Evolutionary conservation across 2,329 filamentous ascomycete species (phyloP), one percentile per base, ranked within the genome.

Genomic region (Trichophyton schoenleinii): DNA sequence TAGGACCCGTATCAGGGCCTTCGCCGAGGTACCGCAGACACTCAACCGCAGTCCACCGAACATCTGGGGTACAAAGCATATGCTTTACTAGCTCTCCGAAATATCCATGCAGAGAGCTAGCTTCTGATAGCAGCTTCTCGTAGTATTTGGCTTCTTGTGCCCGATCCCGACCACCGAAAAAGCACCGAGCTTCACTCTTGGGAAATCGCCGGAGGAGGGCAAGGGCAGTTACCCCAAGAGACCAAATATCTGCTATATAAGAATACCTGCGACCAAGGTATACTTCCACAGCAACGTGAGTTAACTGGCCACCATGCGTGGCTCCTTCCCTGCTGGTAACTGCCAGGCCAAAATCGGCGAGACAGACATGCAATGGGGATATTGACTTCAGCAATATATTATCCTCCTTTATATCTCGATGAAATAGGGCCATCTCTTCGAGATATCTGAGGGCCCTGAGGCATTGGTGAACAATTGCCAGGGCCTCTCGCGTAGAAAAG

Each of bases 401-500:
- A 6, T 48, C 60, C 13, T 58, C 48, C 25, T 63, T 63, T 13
- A 63, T 58, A 53, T 63, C 62, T 15, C 62, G 60, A 36, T 63
- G 62, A 3, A 60, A 58, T 28, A 61, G 25, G n/a, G 15, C 15
- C 3, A n/a, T 41, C 3, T 20, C 8, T 34, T 63, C 60, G 20
- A 63, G 22, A 22, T 62, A 62, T 52, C 46, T 25, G 18, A 60
- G 20, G 6, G 53, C 61, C 22, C 36, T 46, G 36, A 62, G 61
- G 41, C 42, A 48, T 28, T 62, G 61, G 6, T 28, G 48, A 5
- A 60, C 18, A 36, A 58, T 20, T 34, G 41, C 28, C 6, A 57
- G 44, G 7, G 52, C 8, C 2, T 64, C 82, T 77, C 1, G 78
- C 71, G 61, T 81, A 78, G 58, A 25, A 36, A 7, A 68, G 63